Evolutionary conservation across 2,329 filamentous ascomycete genomes (phyloP), one percentile per base, ranked within the genome.

Genomic region (Pseudogymnoascus sp.): DNA sequence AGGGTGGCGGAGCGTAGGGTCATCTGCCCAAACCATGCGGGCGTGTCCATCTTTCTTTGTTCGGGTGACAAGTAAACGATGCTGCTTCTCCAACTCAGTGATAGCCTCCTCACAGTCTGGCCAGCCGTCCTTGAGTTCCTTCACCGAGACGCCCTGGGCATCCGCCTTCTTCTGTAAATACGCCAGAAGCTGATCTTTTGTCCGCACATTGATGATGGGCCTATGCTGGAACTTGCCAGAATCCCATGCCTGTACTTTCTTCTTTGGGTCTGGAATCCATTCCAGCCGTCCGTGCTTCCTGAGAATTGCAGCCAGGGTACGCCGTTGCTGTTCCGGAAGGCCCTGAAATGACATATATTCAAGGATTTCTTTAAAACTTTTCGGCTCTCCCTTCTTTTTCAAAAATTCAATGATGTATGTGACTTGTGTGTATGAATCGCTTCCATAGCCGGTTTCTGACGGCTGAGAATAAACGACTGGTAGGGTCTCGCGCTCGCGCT

Each of bases 61-160:
- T 64, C 92, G 85, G 21, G 90, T 89, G 5, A 97, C 90, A 36
- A 97, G 81, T 50, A 97, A 81, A 73, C 88, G 87, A 70, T 92
- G 87, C 72, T 89, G 84, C 40, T 76, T 76, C 77, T 97, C 93
- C 59, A 99, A 81, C 67, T 84, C 80, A 65, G 88, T 83, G 72
- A 99, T 88, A 8, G 88, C 83, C 17, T 87, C 83, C 64, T 92
- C 86, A 70, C 91, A 95, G 68, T 88, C 87, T 24, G 88, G 86
- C 94, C 94, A 99, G 65, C 94, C 94, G 72, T 99, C 94, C 75
- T 96, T 96, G 64, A 99, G 82, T 69, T 97, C 92, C 73, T 91
- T 92, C 65, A 97, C 90, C 37, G 81, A 82, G 61, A 97, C 84
- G 10, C 90, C 91, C 66, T 88, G 85, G 1, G 90, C 89, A 63